phyloP scores from a whole-genome alignment of 2,329 filamentous ascomycete species.

The Aureobasidium leucospermi region DNA sequence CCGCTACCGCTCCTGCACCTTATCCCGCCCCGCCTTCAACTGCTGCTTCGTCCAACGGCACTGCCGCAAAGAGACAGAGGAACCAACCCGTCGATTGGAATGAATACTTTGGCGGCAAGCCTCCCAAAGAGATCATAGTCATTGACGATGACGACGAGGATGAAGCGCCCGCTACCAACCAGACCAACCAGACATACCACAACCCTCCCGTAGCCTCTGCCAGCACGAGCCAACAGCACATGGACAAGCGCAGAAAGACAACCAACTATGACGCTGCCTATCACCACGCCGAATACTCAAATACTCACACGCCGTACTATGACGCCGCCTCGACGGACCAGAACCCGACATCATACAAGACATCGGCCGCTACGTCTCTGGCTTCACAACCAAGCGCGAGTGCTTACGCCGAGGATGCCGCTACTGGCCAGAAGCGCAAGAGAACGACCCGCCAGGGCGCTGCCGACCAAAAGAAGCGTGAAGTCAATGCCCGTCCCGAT shows the following conservation, averaged over 20 bases:
- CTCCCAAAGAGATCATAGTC: constrained; percentile 44
- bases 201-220: constrained; percentile 20
- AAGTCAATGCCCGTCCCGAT: constrained; percentile 54
- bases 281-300: constrained; percentile 62
- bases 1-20: constrained; percentile 19
- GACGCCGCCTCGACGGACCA: constrained; percentile 70
- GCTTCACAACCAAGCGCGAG: constrained; percentile 58
- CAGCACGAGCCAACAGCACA: constrained; percentile 34
- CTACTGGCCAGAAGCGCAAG: constrained; percentile 82
- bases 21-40: neutral
- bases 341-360: constrained; percentile 73
- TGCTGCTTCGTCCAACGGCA: constrained; percentile 5
- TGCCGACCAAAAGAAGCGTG: constrained; percentile 66
- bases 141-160: constrained; percentile 40
- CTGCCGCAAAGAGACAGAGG: constrained; percentile 13
- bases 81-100: constrained; percentile 29
- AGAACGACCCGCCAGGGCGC: constrained; percentile 70
- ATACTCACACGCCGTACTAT: constrained; percentile 64
- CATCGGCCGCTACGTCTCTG: constrained; percentile 73
- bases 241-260: constrained; percentile 69
- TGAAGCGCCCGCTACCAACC: constrained; percentile 15
- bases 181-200: constrained; percentile 13
- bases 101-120: constrained; percentile 30
- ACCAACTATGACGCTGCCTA: constrained; percentile 62
- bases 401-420: constrained; percentile 56